Evolutionary conservation across 2,329 filamentous ascomycete species (phyloP).

Genomic region (Mycosphaerella sp.): DNA sequence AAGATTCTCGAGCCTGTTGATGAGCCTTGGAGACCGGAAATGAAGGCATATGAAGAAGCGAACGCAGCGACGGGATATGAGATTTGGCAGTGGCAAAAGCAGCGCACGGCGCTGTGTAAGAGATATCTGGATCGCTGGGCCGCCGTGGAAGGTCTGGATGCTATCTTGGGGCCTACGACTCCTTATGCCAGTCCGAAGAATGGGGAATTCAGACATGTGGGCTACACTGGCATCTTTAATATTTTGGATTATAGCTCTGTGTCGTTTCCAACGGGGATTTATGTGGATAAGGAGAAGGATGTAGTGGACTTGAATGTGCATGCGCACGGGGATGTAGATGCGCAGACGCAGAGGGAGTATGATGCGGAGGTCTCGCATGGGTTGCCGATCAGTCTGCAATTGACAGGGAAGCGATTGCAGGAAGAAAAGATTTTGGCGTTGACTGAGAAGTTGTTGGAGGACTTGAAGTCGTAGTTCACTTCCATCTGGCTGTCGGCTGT

Average conservation of each 20-base stretch:
- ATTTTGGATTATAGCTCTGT: constrained; percentile 44
- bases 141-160: constrained; percentile 38
- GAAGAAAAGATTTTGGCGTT: constrained; percentile 34
- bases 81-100: constrained; percentile 47
- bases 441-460: constrained; percentile 24
- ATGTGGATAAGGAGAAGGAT: constrained; percentile 38
- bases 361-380: constrained; percentile 37
- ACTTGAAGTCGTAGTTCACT: constrained; percentile 14
- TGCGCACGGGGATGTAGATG: constrained; percentile 37
- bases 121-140: constrained; percentile 44
- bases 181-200: constrained; percentile 41
- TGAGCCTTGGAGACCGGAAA: constrained; percentile 47
- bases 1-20: constrained; percentile 37
- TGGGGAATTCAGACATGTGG: constrained; percentile 42
- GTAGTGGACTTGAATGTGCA: constrained; percentile 22
- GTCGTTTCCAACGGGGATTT: constrained; percentile 41
- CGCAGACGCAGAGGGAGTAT: constrained; percentile 34
- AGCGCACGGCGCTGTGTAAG: constrained; percentile 39
- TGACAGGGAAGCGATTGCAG: constrained; percentile 31
- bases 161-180: constrained; percentile 43
- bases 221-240: constrained; percentile 42
- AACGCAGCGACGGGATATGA: constrained; percentile 39
- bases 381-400: constrained; percentile 37
- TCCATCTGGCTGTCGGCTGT: constrained; percentile 25
- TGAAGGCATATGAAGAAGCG: constrained; percentile 42